Evolutionary conservation across 1,284 basidiomycete genomes (phyloP).

Genomic region (Fistulinella staudtii): DNA sequence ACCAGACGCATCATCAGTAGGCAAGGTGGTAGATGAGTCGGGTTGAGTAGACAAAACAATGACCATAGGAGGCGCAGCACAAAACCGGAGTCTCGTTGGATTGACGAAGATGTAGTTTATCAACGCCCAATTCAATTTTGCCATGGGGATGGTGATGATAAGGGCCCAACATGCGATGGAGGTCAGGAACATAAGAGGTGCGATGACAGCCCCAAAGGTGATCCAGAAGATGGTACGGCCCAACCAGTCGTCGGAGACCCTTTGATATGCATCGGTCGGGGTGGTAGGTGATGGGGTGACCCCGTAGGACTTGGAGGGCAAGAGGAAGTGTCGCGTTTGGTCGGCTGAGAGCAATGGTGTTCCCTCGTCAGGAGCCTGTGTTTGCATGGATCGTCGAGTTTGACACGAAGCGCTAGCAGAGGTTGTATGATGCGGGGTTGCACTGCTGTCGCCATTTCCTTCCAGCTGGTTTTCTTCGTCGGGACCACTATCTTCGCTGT

Average conservation of each 20-base stretch:
- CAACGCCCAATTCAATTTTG: constrained; percentile 92
- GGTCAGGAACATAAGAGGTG: constrained; percentile 84
- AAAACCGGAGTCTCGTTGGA: constrained; percentile 89
- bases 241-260: constrained; percentile 46
- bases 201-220: constrained; percentile 70
- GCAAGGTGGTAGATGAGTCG: constrained; percentile 20
- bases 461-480: constrained; percentile 40
- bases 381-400: constrained; percentile 27
- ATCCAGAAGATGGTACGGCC: constrained; percentile 81
- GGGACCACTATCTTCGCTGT: constrained; percentile 47
- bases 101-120: constrained; percentile 79
- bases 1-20: constrained; percentile 13
- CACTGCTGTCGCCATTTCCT: constrained; percentile 31
- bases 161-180: constrained; percentile 91
- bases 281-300: constrained; percentile 41
- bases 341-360: constrained; percentile 39
- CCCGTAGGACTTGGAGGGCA: constrained; percentile 60
- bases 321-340: constrained; percentile 34
- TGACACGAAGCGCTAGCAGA: constrained; percentile 29
- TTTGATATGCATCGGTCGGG: constrained; percentile 33
- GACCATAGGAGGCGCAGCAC: constrained; percentile 64
- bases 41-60: constrained; percentile 41
- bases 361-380: constrained; percentile 34
- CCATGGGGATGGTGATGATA: constrained; percentile 97
- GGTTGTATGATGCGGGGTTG: constrained; percentile 27